These are phyloP conservation scores for Fraxinus xanthoxyloides DNA, from an alignment of 305 asterid species.

Conservation along the genomic window DNA sequence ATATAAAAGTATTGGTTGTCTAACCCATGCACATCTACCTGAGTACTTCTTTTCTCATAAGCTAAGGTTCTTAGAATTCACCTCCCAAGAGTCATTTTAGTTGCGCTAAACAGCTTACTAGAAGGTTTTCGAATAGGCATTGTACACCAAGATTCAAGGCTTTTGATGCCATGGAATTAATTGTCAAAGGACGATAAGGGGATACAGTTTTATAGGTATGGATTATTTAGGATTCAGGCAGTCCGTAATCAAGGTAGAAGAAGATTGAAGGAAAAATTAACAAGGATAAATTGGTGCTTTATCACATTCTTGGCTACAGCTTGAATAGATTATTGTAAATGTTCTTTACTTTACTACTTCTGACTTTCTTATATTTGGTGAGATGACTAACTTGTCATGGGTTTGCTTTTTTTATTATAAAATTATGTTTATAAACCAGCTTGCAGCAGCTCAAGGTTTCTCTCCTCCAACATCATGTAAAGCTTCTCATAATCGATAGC, in stretches of 20 bases:
- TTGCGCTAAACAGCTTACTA: not conserved
- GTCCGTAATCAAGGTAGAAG: slow-evolving; percentile 10
- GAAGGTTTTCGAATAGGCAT: not conserved
- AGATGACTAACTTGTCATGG: slow-evolving; percentile 1
- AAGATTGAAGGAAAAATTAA: not conserved
- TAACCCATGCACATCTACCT: not conserved
- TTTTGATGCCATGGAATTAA: not conserved
- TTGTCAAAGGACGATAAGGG: not conserved
- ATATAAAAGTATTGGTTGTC: not conserved
- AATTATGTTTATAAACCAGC: slow-evolving; percentile 39
- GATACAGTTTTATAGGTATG: not conserved
- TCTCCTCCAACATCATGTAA: slow-evolving; percentile 61
- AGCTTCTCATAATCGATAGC: slow-evolving; percentile 79
- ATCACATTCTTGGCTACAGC: slow-evolving; percentile 5
- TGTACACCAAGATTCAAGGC: not conserved
- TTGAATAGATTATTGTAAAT: not conserved
- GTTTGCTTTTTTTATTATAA: not conserved
- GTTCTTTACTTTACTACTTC: slow-evolving; percentile 13
- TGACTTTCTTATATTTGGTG: slow-evolving; percentile 1
- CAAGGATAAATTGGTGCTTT: slow-evolving; percentile 1
- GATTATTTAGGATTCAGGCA: not conserved
- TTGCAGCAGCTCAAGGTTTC: slow-evolving; percentile 69
- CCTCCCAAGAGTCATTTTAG: not conserved
- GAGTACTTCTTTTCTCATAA: not conserved
- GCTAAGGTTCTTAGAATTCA: not conserved